phyloP scores from a whole-genome alignment of 495 filamentous ascomycete genomes.

The Penicillium macrosclerotiorum region DNA sequence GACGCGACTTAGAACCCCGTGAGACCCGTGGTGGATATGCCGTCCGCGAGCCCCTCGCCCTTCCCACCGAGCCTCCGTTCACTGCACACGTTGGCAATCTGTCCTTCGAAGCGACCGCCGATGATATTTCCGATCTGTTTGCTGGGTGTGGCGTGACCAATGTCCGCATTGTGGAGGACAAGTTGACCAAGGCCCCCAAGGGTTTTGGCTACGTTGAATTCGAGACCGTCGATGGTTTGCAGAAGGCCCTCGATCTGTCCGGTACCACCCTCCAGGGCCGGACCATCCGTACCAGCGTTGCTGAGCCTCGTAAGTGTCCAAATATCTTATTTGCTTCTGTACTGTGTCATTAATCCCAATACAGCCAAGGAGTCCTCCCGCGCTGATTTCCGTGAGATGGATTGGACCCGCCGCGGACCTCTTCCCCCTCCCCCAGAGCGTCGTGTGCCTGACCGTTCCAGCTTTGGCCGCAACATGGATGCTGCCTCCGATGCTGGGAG shows the following conservation, averaged over 20 bases:
- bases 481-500: conserved; percentile 50
- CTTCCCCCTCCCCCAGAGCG: conserved; percentile 66
- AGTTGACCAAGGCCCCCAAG: conserved; percentile 85
- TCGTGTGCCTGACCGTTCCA: conserved; percentile 46
- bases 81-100: conserved; percentile 96
- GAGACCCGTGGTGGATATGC: conserved; percentile 55
- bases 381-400: conserved; percentile 45
- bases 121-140: conserved; percentile 83
- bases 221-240: conserved; percentile 79
- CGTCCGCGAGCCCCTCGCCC: conserved; percentile 74
- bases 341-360: not conserved
- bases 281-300: conserved; percentile 82
- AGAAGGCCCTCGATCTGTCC: conserved; percentile 82
- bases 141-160: conserved; percentile 76
- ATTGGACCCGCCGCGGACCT: conserved; percentile 90
- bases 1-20: conserved; percentile 31
- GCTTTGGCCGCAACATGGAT: conserved; percentile 51
- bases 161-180: conserved; percentile 95
- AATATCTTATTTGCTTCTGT: not conserved
- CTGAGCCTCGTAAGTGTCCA: conserved; percentile 70
- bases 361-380: conserved; percentile 75
- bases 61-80: conserved; percentile 88
- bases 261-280: conserved; percentile 79
- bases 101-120: conserved; percentile 83
- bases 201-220: conserved; percentile 99